A percentile compares a stretch with the other conserved stretches of the same genome.
Conservation (phyloP, 306 rosid genomes). For the Mimosa bimucronata region DNA sequence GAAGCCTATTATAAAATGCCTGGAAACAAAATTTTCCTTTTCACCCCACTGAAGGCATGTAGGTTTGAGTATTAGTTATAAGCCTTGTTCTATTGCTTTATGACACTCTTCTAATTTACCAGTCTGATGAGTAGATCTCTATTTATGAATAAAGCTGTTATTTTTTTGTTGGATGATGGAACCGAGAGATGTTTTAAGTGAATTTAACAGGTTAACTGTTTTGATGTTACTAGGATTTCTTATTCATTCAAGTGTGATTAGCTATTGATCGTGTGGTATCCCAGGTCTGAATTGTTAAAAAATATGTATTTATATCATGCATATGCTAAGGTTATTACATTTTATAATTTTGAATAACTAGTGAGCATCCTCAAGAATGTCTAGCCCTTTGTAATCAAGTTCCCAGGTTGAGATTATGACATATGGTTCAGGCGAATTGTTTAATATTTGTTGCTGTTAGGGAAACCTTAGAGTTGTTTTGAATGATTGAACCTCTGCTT, state of each 20-base stretch:
- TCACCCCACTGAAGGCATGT: neutral
- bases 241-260: slow-evolving; percentile 6
- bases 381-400: slow-evolving; percentile 19
- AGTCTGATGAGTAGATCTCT: neutral
- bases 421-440: slow-evolving; percentile 13
- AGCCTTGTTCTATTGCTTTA: neutral
- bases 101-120: neutral
- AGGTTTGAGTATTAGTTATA: slow-evolving; percentile 7
- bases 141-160: neutral
- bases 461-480: slow-evolving; percentile 4
- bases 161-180: neutral
- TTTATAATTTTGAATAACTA: slow-evolving; percentile 10
- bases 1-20: neutral
- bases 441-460: slow-evolving; percentile 19
- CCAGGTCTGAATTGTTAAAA: slow-evolving; percentile 4
- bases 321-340: neutral
- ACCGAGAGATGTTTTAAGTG: neutral
- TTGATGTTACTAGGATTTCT: neutral
- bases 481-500: neutral
- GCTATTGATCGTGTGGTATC: neutral
- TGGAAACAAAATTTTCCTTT: neutral
- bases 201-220: neutral
- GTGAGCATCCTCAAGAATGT: slow-evolving; percentile 19
- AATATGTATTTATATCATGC: neutral
- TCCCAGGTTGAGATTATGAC: slow-evolving; percentile 8